Percentiles rank a stretch among this genome's conserved stretches.
Conservation (phyloP, 805 yeast genomes). For the Candida maesae region DNA sequence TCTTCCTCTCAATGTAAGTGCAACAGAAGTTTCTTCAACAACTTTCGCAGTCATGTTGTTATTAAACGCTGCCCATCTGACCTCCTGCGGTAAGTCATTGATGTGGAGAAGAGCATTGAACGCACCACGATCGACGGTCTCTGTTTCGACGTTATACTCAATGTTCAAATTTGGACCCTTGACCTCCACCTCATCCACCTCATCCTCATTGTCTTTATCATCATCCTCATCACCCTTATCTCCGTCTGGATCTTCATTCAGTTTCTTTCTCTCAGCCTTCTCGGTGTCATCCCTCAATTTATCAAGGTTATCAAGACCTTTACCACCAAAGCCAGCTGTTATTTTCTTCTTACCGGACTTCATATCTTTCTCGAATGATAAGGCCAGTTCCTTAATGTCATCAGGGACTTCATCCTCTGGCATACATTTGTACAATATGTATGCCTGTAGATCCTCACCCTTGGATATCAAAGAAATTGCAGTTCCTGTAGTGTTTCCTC, state of each 20-base stretch:
- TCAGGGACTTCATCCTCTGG: slow-evolving; percentile 54
- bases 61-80: slow-evolving; percentile 74
- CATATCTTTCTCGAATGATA: slow-evolving; percentile 54
- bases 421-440: slow-evolving; percentile 43
- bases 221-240: slow-evolving; percentile 19
- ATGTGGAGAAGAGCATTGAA: slow-evolving; percentile 70
- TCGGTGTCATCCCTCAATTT: slow-evolving; percentile 50
- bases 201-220: slow-evolving; percentile 28
- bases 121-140: slow-evolving; percentile 47
- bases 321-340: slow-evolving; percentile 87
- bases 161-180: slow-evolving; percentile 34
- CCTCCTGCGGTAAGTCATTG: slow-evolving; percentile 80
- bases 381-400: slow-evolving; percentile 47
- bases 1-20: slow-evolving; percentile 80
- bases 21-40: slow-evolving; percentile 66
- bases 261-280: slow-evolving; percentile 45
- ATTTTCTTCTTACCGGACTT: slow-evolving; percentile 62
- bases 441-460: slow-evolving; percentile 64
- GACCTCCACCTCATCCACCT: slow-evolving; percentile 15
- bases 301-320: slow-evolving; percentile 79
- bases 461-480: slow-evolving; percentile 70
- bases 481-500: slow-evolving; percentile 72
- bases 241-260: slow-evolving; percentile 37
- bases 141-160: slow-evolving; percentile 48
- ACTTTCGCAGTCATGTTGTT: slow-evolving; percentile 59